Percentiles rank a stretch among this genome's conserved stretches.
Conservation (phyloP, 2,329 filamentous ascomycete species). For the Colletotrichum limetticola region DNA sequence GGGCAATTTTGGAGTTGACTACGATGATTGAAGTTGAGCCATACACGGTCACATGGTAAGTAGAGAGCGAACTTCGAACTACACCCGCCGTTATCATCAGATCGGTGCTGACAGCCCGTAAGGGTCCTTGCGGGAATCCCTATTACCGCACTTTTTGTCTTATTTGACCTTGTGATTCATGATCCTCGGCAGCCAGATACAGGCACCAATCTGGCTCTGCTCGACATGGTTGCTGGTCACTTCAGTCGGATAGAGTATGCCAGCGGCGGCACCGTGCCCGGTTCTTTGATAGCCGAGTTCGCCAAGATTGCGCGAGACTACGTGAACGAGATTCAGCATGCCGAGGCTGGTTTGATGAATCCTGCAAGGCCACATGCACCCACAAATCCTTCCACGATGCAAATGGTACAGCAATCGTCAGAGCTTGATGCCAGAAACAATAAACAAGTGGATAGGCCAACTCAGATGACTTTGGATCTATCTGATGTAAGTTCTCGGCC, state of each 20-base stretch:
- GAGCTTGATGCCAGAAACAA: not conserved
- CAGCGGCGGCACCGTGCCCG: conserved; percentile 48
- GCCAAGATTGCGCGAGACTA: conserved; percentile 54
- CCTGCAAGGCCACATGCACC: not conserved
- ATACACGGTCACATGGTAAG: conserved; percentile 42
- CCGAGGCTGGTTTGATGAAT: not conserved
- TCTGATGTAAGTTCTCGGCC: not conserved
- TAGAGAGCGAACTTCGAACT: not conserved
- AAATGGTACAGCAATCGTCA: not conserved
- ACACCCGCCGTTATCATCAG: not conserved
- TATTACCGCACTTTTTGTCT: conserved; percentile 49
- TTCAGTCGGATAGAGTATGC: conserved; percentile 54
- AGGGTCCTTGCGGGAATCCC: conserved; percentile 49
- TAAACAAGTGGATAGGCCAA: not conserved
- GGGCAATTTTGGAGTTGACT: conserved; percentile 43
- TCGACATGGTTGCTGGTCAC: conserved; percentile 54
- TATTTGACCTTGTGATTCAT: conserved; percentile 54
- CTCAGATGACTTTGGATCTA: not conserved
- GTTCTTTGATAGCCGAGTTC: conserved; percentile 51
- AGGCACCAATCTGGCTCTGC: conserved; percentile 47
- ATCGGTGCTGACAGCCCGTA: too few relatives aligned
- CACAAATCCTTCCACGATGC: not conserved
- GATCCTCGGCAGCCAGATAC: conserved; percentile 48
- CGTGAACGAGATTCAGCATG: conserved; percentile 40
- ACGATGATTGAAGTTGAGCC: conserved; percentile 44